Percentiles rank a stretch among this genome's conserved stretches.
phyloP scores from a whole-genome alignment of 2,329 filamentous ascomycete species.

The Immersiporthe knoxdaviesiana region DNA sequence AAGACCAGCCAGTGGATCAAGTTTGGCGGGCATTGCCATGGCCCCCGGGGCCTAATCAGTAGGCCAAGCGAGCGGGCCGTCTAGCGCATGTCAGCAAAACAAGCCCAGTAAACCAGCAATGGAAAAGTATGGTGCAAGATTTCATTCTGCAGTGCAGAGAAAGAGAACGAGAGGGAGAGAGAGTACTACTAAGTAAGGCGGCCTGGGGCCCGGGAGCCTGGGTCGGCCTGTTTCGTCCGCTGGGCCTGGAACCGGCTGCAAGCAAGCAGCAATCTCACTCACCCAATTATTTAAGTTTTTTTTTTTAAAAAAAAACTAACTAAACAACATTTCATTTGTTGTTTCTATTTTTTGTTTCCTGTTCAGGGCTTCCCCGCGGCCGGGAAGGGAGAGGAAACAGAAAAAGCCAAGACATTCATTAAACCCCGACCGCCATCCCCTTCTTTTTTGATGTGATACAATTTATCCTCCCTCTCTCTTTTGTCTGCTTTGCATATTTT shows the following conservation, averaged over 20 bases:
- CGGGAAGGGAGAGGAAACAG: neutral
- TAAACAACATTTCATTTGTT: neutral
- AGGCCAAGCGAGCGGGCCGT: neutral
- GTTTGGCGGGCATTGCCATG: neutral
- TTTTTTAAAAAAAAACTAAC: neutral
- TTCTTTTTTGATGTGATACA: neutral
- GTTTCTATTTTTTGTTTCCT: slow-evolving; percentile 12
- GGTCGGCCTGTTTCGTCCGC: slow-evolving; percentile 21
- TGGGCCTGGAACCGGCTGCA: slow-evolving; percentile 12
- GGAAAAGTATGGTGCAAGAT: too few relatives aligned
- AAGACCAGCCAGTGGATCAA: too few relatives aligned
- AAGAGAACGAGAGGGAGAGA: neutral
- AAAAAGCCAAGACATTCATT: neutral
- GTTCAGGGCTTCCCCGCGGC: neutral
- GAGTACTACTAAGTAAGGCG: neutral
- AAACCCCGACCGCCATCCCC: neutral
- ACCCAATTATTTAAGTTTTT: too few relatives aligned
- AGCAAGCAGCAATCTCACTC: neutral
- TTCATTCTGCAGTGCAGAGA: neutral
- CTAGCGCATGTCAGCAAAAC: neutral
- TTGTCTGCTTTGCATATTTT: neutral
- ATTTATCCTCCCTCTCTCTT: too few relatives aligned
- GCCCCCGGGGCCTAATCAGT: too few relatives aligned
- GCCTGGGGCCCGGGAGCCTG: slow-evolving; percentile 6
- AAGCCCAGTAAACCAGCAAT: neutral